These are phyloP conservation scores for Cytospora schulzeri DNA, from an alignment of 2,329 filamentous ascomycete genomes.

Conservation along the genomic window DNA sequence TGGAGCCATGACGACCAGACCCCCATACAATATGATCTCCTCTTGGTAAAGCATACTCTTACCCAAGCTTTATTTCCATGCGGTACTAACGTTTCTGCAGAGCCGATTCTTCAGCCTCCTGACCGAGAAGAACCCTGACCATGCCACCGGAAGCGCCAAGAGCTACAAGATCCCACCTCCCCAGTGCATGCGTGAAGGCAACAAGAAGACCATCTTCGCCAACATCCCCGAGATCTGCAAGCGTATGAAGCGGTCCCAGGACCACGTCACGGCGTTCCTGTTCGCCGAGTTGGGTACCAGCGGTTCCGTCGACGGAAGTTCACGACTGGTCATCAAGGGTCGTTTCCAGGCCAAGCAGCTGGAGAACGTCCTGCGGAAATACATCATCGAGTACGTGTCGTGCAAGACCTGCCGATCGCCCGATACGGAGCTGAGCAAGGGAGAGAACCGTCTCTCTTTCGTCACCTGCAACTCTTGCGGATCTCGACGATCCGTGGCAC, in stretches of 20 bases:
- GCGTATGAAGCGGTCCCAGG: conserved; percentile 98
- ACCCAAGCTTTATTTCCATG: neutral
- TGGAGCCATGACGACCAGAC: conserved; percentile 81
- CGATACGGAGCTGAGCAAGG: conserved; percentile 96
- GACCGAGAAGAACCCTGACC: conserved; percentile 94
- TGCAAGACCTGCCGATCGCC: conserved; percentile 98
- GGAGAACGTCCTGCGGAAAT: conserved; percentile 93
- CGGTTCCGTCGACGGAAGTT: conserved; percentile 90
- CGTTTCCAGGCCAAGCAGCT: conserved; percentile 99
- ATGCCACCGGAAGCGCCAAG: conserved; percentile 83
- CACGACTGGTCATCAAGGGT: conserved; percentile 96
- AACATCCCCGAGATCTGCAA: conserved; percentile 99
- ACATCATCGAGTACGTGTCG: conserved; percentile 94
- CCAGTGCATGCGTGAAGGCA: conserved; percentile 98
- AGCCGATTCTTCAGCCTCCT: conserved; percentile 90
- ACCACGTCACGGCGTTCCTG: conserved; percentile 95
- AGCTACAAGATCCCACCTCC: conserved; percentile 99
- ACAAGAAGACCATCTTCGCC: conserved; percentile 99
- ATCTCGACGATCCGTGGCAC: conserved; percentile 83
- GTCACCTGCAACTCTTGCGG: conserved; percentile 93
- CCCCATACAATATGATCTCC: conserved; percentile 79
- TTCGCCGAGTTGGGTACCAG: conserved; percentile 98
- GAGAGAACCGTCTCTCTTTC: conserved; percentile 98
- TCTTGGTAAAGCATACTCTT: conserved; percentile 57
- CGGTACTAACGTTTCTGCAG: conserved; percentile 11